These are phyloP conservation scores for Carallia pectinifolia DNA, from an alignment of 345 rosid species.

Conservation along the genomic window DNA sequence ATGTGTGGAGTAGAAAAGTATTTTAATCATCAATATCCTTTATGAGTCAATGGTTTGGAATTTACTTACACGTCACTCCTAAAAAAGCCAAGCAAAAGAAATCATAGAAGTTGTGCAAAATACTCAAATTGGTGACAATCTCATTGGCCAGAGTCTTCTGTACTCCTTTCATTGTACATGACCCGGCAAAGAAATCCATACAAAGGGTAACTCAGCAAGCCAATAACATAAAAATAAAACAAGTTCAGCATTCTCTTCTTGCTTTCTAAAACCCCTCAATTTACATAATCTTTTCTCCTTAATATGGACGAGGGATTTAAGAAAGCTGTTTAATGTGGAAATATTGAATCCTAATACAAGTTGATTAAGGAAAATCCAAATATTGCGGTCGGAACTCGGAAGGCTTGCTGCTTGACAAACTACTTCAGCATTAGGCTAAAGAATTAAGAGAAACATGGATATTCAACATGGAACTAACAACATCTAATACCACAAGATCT, in stretches of 20 bases:
- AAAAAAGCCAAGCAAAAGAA: constrained; percentile 2
- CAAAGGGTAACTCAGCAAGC: neutral
- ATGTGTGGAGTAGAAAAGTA: neutral
- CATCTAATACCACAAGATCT: neutral
- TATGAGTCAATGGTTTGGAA: constrained; percentile 9
- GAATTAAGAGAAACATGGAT: too few relatives aligned
- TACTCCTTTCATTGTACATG: constrained; percentile 64
- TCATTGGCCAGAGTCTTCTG: constrained; percentile 42
- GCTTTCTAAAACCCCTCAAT: too few relatives aligned
- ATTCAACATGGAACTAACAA: neutral
- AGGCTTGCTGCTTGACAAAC: too few relatives aligned
- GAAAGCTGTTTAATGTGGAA: too few relatives aligned
- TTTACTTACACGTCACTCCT: constrained; percentile 19
- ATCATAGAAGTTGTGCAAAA: constrained; percentile 47
- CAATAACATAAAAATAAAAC: neutral
- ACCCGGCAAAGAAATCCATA: constrained; percentile 45
- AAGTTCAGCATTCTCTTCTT: neutral
- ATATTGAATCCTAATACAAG: too few relatives aligned
- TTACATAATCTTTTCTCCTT: too few relatives aligned
- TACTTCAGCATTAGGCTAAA: too few relatives aligned
- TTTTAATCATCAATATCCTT: constrained; percentile 5
- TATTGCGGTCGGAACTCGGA: too few relatives aligned
- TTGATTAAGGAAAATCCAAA: too few relatives aligned
- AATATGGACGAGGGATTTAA: too few relatives aligned
- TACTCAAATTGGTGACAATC: too few relatives aligned